These are phyloP conservation scores for Penicillium antarcticum DNA, from an alignment of 495 filamentous ascomycete species.

Conservation along the genomic window DNA sequence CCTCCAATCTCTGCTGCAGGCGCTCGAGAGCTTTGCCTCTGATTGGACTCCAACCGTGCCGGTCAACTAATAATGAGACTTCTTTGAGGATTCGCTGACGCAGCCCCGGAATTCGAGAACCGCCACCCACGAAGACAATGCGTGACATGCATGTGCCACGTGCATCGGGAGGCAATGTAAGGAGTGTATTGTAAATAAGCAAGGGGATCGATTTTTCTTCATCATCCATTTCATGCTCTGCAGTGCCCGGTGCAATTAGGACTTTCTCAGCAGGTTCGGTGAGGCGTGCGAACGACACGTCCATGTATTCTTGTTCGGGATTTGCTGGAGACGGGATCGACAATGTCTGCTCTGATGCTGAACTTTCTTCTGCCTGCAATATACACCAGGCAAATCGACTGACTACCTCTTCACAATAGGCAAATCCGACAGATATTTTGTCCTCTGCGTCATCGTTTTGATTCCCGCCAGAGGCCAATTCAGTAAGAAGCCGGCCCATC, in stretches of 20 bases:
- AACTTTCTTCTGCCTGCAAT: slow-evolving; percentile 15
- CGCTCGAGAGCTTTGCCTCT: slow-evolving; percentile 58
- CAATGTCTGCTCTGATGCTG: slow-evolving; percentile 11
- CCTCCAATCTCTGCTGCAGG: slow-evolving; percentile 48
- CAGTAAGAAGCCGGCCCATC: slow-evolving; percentile 61
- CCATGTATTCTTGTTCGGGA: slow-evolving; percentile 33
- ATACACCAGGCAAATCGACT: slow-evolving; percentile 76
- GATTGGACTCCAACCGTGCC: slow-evolving; percentile 74
- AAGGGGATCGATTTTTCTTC: slow-evolving; percentile 73
- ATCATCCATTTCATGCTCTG: slow-evolving; percentile 67
- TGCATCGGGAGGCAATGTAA: slow-evolving; percentile 74
- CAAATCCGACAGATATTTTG: slow-evolving; percentile 55
- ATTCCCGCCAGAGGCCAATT: slow-evolving; percentile 18
- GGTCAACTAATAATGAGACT: slow-evolving; percentile 57
- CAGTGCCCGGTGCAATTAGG: slow-evolving; percentile 59
- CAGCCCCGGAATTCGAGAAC: slow-evolving; percentile 74
- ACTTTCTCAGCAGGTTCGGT: slow-evolving; percentile 71
- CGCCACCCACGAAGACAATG: slow-evolving; percentile 83
- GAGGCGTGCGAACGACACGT: slow-evolving; percentile 64
- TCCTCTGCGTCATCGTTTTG: slow-evolving; percentile 10
- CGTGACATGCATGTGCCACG: slow-evolving; percentile 84
- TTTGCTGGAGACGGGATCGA: slow-evolving; percentile 44
- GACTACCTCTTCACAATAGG: slow-evolving; percentile 74
- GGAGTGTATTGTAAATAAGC: slow-evolving; percentile 72
- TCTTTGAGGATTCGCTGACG: slow-evolving; percentile 78